Base-by-base conservation (phyloP, 495 filamentous ascomycete genomes). In the Evernia prunastri region DNA sequence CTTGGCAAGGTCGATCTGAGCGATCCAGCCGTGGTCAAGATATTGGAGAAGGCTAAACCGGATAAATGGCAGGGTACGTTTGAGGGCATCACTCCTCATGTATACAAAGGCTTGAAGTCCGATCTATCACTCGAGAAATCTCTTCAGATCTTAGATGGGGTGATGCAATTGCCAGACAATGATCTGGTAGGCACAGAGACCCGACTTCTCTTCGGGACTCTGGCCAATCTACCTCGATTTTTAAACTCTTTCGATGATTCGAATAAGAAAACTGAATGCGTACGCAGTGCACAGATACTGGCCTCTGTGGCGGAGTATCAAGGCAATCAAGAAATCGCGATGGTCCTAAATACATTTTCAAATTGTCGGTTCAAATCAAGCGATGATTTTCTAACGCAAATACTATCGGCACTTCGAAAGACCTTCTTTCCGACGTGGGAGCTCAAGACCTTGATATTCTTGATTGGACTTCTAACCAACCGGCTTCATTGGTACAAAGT, bases 51-150 rank as follows among this genome's bases (percentile, higher is more conserved):
- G 33, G 86, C 86, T 51, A 87, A 88, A 64, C 93, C 94, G 4
- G 81, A 85, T 7, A 89, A 87, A 64, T 97, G 94, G 95, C 90
- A 97, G 66, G 91, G 91, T 18, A 76, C 76, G 6, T 97, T 97
- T 70, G 89, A 95, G 68, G 93, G 94, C 10, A 77, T 97, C 47
- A 89, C 96, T 63, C 82, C 87, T 25, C 75, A 96, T 36, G 79
- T 97, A 8, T 91, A 95, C 76, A 97, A 96, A 72, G 94, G 94
- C 8, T 75, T 96, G 51, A 87, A 92, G 63, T 97, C 93, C n/a
- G 91, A 89, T 1, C 70, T 85, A 39, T 92, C 89, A 49, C 81
- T 95, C 20, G 84, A 89, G 36, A 79, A 84, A 56, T 91, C 92
- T 8, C 76, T 97, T n/a, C 79, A 81, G 64, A 79, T 91, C 0